Conservation (phyloP, 179 eudicot genomes). For the Beta macrorhiza region DNA sequence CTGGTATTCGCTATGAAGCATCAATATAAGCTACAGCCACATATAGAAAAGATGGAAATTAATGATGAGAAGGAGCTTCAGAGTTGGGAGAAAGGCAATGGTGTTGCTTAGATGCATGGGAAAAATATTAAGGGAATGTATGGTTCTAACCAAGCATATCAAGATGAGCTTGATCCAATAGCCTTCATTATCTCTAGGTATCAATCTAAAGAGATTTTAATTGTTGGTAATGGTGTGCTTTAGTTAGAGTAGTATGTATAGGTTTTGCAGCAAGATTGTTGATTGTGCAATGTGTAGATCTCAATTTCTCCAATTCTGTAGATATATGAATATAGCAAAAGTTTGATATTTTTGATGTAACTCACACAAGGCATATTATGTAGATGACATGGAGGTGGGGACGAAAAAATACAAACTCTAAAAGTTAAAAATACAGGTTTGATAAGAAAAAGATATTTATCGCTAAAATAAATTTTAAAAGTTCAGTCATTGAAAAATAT, state of each 20-base stretch:
- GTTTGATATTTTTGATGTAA: conserved; percentile 10
- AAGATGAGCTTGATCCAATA: not conserved
- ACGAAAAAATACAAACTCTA: too few species aligned
- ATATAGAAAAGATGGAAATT: conserved; percentile 1
- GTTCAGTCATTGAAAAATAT: too few species aligned
- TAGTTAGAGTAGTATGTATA: conserved; percentile 15
- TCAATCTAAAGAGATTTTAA: not conserved
- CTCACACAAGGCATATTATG: not conserved
- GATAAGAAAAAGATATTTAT: too few species aligned
- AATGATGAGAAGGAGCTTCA: conserved; percentile 44
- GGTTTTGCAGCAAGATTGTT: conserved; percentile 1
- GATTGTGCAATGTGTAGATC: conserved; percentile 8
- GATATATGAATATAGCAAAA: not conserved
- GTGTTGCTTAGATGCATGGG: conserved; percentile 27
- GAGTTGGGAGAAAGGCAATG: conserved; percentile 36
- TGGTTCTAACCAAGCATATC: not conserved
- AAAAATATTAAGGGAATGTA: not conserved
- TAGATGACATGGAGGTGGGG: too few species aligned
- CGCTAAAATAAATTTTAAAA: too few species aligned
- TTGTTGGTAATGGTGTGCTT: not conserved
- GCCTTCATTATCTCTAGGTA: not conserved
- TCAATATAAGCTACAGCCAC: conserved; percentile 62
- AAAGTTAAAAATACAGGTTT: too few species aligned
- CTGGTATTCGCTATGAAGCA: conserved; percentile 57
- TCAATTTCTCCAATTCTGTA: not conserved